Base-by-base conservation (phyloP, 192 early-diverging fungal species). In the Coemansia sp. region DNA sequence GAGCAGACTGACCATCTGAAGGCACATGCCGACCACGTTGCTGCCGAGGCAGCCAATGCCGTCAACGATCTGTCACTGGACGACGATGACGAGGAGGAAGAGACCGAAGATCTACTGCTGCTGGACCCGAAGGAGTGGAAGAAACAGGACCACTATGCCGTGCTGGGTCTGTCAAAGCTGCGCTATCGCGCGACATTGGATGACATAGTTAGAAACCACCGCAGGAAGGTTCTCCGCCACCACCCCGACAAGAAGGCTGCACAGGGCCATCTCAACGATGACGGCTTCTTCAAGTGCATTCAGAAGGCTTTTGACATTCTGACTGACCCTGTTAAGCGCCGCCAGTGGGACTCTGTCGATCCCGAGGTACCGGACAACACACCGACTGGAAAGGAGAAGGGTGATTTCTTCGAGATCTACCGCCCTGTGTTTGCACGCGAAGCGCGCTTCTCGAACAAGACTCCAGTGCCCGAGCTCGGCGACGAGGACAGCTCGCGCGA, bases 221-320 rank as follows among this genome's bases (percentile, higher is more conserved):
- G 93, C 70, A 82, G 86, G 58, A 98, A 96, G 88, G 97, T 97
- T 32, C 88, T 99, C 55, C 90, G 92, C 51, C 94, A 98, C 85
- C 97, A 99, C 73, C 97, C 97, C 38, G 97, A 99, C 83, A 99
- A 99, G 90, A 96, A 96, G 85, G 92, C 92, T 19, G 73, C 83
- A 19, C 85, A 87, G 65, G 88, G 87, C 30, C 76, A 83, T 50
- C 72, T 81, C 30, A 90, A 90, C 81, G 92, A 95, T 68, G 97
- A 99, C 83, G 82, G 88, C n/a, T 97, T 98, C 85, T 99, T 99
- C 91, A 99, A 99, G 87, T 99, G 97, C 78, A 92, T 98, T 58
- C 93, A 97, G 72, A 88, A 83, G 83, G 95, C 97, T 9, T 93
- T 88, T 78, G 95, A 99, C 69, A 90, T 94, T 22, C 84, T 99